Conservation (phyloP, 2,329 filamentous ascomycete species). For the Akanthomyces lecanii region DNA sequence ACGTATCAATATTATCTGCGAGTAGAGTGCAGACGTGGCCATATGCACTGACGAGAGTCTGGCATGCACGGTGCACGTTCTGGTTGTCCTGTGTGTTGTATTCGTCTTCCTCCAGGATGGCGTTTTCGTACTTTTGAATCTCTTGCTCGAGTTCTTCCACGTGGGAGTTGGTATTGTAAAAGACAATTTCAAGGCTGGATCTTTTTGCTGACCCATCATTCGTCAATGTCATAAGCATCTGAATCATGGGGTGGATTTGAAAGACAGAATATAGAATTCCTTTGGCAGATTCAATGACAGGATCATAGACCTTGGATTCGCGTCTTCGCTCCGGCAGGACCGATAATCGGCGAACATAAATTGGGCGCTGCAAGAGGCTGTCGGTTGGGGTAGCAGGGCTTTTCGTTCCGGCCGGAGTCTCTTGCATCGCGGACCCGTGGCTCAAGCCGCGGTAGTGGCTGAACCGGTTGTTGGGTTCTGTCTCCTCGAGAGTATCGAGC, state of each 20-base stretch:
- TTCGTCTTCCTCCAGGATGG: slow-evolving; percentile 41
- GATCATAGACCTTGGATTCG: slow-evolving; percentile 57
- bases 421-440: slow-evolving; percentile 65
- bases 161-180: slow-evolving; percentile 64
- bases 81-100: slow-evolving; percentile 54
- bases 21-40: slow-evolving; percentile 61
- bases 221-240: slow-evolving; percentile 59
- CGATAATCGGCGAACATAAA: slow-evolving; percentile 60
- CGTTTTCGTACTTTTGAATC: slow-evolving; percentile 56
- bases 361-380: slow-evolving; percentile 51
- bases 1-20: slow-evolving; percentile 57
- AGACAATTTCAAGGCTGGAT: slow-evolving; percentile 62
- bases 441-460: slow-evolving; percentile 64
- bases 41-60: slow-evolving; percentile 61
- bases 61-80: slow-evolving; percentile 58
- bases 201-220: slow-evolving; percentile 57
- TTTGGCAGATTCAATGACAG: slow-evolving; percentile 61
- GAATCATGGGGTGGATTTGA: slow-evolving; percentile 64
- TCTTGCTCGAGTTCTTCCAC: slow-evolving; percentile 63
- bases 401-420: slow-evolving; percentile 38
- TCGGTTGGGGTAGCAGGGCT: slow-evolving; percentile 60
- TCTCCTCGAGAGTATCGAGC: slow-evolving; percentile 59
- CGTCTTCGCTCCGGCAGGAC: slow-evolving; percentile 60
- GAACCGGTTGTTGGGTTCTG: slow-evolving; percentile 58
- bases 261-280: slow-evolving; percentile 64